Conservation (phyloP, 2,329 filamentous ascomycete species). For the Fusarium robinianum region DNA sequence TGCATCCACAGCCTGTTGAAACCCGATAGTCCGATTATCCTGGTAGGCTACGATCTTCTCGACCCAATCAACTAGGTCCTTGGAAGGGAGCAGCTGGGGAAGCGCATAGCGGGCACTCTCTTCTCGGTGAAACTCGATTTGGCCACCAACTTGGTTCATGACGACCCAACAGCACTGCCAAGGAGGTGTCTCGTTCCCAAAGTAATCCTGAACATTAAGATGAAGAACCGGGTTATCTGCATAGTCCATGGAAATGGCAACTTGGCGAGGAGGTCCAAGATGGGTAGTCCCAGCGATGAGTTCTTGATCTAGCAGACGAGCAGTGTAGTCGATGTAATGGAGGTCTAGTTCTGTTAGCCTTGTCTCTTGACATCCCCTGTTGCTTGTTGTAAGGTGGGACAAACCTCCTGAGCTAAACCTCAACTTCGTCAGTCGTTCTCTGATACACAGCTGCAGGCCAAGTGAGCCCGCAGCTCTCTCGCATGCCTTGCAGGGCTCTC, state of each 20-base stretch:
- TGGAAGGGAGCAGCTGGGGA: slow-evolving; percentile 29
- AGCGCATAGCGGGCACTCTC: slow-evolving; percentile 37
- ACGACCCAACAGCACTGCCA: slow-evolving; percentile 39
- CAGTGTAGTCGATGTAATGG: slow-evolving; percentile 38
- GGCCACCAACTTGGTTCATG: slow-evolving; percentile 34
- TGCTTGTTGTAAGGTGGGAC: slow-evolving; percentile 4
- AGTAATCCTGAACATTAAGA: slow-evolving; percentile 36
- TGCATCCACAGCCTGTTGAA: slow-evolving; percentile 36
- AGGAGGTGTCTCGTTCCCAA: slow-evolving; percentile 26
- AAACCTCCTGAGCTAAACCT: slow-evolving; percentile 36
- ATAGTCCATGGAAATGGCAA: slow-evolving; percentile 36
- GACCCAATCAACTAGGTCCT: slow-evolving; percentile 32
- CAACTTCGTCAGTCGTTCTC: slow-evolving; percentile 37
- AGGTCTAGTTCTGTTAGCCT: slow-evolving; percentile 27
- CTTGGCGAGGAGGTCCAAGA: slow-evolving; percentile 34
- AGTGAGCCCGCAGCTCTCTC: slow-evolving; percentile 34
- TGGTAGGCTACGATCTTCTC: slow-evolving; percentile 32
- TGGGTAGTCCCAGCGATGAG: slow-evolving; percentile 38
- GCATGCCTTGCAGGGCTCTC: slow-evolving; percentile 33
- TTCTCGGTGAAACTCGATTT: slow-evolving; percentile 34
- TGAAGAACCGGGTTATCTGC: slow-evolving; percentile 31
- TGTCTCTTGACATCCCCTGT: not conserved
- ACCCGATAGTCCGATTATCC: slow-evolving; percentile 33
- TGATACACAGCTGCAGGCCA: slow-evolving; percentile 33
- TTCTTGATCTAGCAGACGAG: slow-evolving; percentile 34